These are phyloP conservation scores for Elongisporangium anandrum DNA, from an alignment of 352 stramenopile species.

Conservation along the genomic window DNA sequence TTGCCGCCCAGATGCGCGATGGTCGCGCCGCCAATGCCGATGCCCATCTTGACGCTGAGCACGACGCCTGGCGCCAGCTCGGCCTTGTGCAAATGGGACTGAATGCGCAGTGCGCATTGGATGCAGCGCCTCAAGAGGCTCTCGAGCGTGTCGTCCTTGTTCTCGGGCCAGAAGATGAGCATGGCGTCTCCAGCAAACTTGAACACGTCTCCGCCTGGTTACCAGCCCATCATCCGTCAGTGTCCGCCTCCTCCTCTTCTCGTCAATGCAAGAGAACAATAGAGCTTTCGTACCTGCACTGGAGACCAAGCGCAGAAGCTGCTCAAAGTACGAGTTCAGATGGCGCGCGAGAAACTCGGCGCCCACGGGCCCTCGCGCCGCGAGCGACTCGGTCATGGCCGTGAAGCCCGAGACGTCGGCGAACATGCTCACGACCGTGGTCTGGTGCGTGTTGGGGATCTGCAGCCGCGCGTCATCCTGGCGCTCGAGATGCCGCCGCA, in stretches of 20 bases:
- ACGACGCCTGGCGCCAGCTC: slow-evolving; percentile 82
- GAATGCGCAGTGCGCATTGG: slow-evolving; percentile 89
- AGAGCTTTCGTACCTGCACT: slow-evolving; percentile 33
- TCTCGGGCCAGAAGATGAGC: slow-evolving; percentile 92
- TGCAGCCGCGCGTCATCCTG: slow-evolving; percentile 32
- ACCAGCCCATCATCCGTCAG: slow-evolving; percentile 1
- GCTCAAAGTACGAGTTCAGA: slow-evolving; percentile 93
- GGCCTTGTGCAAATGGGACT: slow-evolving; percentile 84
- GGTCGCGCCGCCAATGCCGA: slow-evolving; percentile 85
- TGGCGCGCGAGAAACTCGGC: slow-evolving; percentile 89
- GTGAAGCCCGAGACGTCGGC: slow-evolving; percentile 94
- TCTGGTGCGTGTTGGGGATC: slow-evolving; percentile 72
- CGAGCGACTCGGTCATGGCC: slow-evolving; percentile 89
- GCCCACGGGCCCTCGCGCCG: slow-evolving; percentile 72
- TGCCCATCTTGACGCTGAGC: slow-evolving; percentile 94
- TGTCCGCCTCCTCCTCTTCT: background rate
- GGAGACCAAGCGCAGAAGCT: slow-evolving; percentile 76
- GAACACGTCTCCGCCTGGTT: slow-evolving; percentile 78
- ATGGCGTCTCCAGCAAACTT: slow-evolving; percentile 96
- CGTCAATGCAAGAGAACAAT: background rate
- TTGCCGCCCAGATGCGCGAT: slow-evolving; percentile 89
- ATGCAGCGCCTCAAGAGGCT: slow-evolving; percentile 71
- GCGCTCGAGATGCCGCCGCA: slow-evolving; percentile 70
- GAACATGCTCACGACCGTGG: slow-evolving; percentile 89
- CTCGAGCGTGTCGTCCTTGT: slow-evolving; percentile 87